A percentile compares a stretch with the other conserved stretches of the same genome.
Evolutionary conservation across 2,329 filamentous ascomycete species (phyloP).

Genomic region (Tympanopsis confertula): DNA sequence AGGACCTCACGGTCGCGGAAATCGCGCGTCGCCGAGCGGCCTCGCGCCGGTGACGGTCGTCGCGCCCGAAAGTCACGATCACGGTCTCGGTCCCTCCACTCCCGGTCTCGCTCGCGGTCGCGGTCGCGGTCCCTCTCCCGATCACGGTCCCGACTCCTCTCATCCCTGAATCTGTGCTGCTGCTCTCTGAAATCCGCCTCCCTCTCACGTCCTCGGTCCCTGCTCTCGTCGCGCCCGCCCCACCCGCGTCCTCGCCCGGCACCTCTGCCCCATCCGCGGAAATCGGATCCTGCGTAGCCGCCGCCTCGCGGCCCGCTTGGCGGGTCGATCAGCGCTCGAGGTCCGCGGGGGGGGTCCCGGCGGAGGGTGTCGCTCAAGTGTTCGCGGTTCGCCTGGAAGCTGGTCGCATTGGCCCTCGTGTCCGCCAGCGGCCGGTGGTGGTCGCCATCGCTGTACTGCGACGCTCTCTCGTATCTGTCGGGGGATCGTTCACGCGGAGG

Average conservation of each 20-base stretch:
- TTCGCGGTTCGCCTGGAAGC: constrained; percentile 51
- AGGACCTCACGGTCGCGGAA: constrained; percentile 22
- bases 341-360: constrained; percentile 69
- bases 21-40: neutral
- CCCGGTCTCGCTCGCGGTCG: too few species aligned
- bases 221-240: constrained; percentile 36
- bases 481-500: too few species aligned
- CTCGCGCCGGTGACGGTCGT: constrained; percentile 15
- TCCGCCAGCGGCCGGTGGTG: constrained; percentile 57
- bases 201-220: constrained; percentile 32
- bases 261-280: constrained; percentile 45
- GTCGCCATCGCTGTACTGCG: too few species aligned
- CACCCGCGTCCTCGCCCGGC: constrained; percentile 43
- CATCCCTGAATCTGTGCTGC: constrained; percentile 32
- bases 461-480: too few species aligned
- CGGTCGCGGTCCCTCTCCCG: constrained; percentile 41
- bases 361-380: constrained; percentile 40
- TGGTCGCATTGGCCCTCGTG: constrained; percentile 38
- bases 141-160: constrained; percentile 51
- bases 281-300: constrained; percentile 54
- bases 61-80: too few species aligned
- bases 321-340: constrained; percentile 65
- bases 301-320: constrained; percentile 58
- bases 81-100: too few species aligned
- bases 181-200: constrained; percentile 46